Evolutionary conservation across 768 basidiomycete genomes (phyloP).

Genomic region (Multifurca ochricompacta): DNA sequence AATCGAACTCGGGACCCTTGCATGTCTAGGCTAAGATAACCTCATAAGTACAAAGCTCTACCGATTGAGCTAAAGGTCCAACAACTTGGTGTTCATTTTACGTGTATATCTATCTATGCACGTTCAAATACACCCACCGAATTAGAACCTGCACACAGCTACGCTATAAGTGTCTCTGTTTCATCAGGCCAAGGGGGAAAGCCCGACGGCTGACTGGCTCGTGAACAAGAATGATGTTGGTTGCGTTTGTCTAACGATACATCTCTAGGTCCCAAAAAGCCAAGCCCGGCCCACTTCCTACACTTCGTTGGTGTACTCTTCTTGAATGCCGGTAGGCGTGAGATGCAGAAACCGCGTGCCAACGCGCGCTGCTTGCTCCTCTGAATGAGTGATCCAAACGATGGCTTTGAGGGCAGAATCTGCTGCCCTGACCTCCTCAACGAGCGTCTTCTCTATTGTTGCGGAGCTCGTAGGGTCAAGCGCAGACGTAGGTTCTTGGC

Average conservation of each 20-base stretch:
- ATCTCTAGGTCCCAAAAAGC: neutral
- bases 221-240: neutral
- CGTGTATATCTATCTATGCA: too few relatives aligned
- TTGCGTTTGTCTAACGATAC: constrained; percentile 2
- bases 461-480: constrained; percentile 62
- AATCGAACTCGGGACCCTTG: constrained; percentile 59
- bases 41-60: constrained; percentile 59
- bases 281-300: constrained; percentile 8
- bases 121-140: too few relatives aligned
- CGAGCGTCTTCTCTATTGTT: constrained; percentile 57
- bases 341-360: constrained; percentile 59
- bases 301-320: constrained; percentile 20
- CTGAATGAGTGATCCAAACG: constrained; percentile 85
- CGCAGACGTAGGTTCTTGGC: constrained; percentile 84
- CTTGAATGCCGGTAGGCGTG: constrained; percentile 23
- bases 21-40: constrained; percentile 38
- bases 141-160: too few relatives aligned
- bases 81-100: constrained; percentile 1
- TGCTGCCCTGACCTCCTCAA: constrained; percentile 40
- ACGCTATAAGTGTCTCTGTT: too few relatives aligned
- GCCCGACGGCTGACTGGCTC: neutral
- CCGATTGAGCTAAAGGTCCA: constrained; percentile 53
- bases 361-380: constrained; percentile 67
- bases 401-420: constrained; percentile 57
- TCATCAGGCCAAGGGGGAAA: too few relatives aligned